Base-by-base conservation (phyloP, 2,329 filamentous ascomycete species). In the Fusarium verrucosum region DNA sequence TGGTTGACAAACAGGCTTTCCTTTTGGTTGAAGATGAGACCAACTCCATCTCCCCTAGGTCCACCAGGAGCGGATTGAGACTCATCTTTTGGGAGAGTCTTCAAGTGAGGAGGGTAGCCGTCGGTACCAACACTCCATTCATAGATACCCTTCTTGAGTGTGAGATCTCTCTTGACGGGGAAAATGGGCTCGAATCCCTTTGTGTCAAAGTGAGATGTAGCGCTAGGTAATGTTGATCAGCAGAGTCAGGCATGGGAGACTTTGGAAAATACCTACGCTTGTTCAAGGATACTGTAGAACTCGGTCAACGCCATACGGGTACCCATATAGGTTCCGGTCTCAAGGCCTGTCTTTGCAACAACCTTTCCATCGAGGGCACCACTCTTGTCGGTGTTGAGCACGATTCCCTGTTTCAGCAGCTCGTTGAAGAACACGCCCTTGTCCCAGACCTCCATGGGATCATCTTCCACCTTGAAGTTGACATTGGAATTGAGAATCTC, bases 351-450 rank as follows among this genome's bases (percentile, higher is more conserved):
- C 5, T 23, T 14, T 0, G 57, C 49, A 22, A 62, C 51, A 17
- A 62, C 23, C 3, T 22, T 37, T 0, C 56, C 51, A 3, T 65
- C 41, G 1, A 50, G 33, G 3, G 49, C 30, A 1, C 57, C 57
- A 9, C 35, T 23, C 10, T 49, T 32, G n/a, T 62, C 43, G 4
- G 58, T 62, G n/a, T 17, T 33, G 10, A 65, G 51, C 2, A 49
- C 61, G 17, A 65, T 53, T 0, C 51, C 56, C 9, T 62, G 41
- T 33, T 42, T 50, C n/a, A 58, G 33, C 11, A 65, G 61, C 13
- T 65, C 61, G 5, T 65, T 65, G 8, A 65, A 8, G 25, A 65
- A 65, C 0, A 65, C 62, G 1, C 62, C 62, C 23, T 61, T 65
- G 5, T 65, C 62, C 44, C 57, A 65, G 2, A 61, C 37, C 6